These are phyloP conservation scores for Zasmidium cellare DNA, from an alignment of 2,329 filamentous ascomycete species.

Conservation along the genomic window DNA sequence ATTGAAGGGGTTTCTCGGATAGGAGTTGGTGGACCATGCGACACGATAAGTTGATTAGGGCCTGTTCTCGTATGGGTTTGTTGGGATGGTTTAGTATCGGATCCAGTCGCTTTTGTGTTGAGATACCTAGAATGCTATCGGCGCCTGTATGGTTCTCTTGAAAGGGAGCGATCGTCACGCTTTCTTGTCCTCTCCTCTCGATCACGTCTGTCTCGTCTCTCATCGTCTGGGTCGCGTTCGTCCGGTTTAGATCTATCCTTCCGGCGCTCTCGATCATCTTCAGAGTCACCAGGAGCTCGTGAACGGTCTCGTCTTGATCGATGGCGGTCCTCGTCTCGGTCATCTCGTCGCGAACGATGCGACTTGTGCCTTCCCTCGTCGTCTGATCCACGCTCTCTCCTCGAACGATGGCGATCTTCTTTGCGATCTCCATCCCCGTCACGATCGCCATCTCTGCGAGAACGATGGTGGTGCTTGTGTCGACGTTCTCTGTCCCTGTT, in stretches of 20 bases:
- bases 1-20: not conserved
- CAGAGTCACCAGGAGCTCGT: conserved; percentile 5
- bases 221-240: not conserved
- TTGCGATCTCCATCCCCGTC: conserved; percentile 3
- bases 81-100: not conserved
- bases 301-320: conserved; percentile 1
- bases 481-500: conserved; percentile 40
- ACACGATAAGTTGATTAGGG: no score
- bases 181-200: not conserved
- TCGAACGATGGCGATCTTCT: conserved; percentile 1
- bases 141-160: conserved; percentile 8
- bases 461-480: conserved; percentile 42
- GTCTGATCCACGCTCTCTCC: not conserved
- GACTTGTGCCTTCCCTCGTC: not conserved
- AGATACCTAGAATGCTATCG: not conserved
- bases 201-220: not conserved
- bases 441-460: conserved; percentile 18
- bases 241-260: not conserved
- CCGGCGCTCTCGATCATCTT: not conserved
- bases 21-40: no score
- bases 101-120: not conserved
- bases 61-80: no score
- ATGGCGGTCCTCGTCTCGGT: not conserved
- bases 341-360: not conserved
- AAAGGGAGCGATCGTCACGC: not conserved